Evolutionary conservation across 352 stramenopile species (phyloP), one percentile per base, ranked within the genome.

Genomic region (Phytopythium chamaehyphon): DNA sequence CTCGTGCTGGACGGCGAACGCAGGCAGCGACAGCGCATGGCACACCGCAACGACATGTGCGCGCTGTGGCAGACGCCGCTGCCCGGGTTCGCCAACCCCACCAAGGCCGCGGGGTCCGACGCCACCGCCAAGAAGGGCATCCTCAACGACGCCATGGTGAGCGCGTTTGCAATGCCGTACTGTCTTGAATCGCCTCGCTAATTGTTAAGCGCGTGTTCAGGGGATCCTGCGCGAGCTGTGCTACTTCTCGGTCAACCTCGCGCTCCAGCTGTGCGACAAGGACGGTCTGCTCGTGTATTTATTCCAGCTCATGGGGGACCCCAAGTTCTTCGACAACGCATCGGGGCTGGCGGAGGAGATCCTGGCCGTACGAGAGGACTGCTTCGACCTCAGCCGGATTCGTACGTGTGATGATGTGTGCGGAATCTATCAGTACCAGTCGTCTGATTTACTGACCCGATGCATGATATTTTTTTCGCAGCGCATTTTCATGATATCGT

Each of bases 331-430:
- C 61, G 91, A 98, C 60, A 83, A 83, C 38, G 87, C 90, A 3
- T 89, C 90, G 1, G 76, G 83, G 0, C 69, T 98, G 11, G 90
- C 97, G 38, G 94, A 98, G 60, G 93, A 98, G 62, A 91, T 98
- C 55, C 62, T 98, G 22, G 90, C 88, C 7, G 71, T 96, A 22
- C 67, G 90, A 19, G 86, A 91, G 10, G 65, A 85, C 46, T 84
- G 69, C 21, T 88, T 88, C 54, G 83, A 93, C 50, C 74, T 93
- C 38, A 91, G 73, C 42, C 66, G 75, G 15, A 75, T 93, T 49
- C 76, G 83, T 92, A 81, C 57, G 75, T 81, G n/a, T 3, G 15
- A n/a, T 9, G 15, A n/a, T 9, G 15, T 15, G 6, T n/a, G 15
- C 16, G 23, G 33, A 16, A 33, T 12, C 15, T 54, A 24, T 10